Evolutionary conservation across 305 asterid genomes (phyloP).

Genomic region (Euphrasia arctica): DNA sequence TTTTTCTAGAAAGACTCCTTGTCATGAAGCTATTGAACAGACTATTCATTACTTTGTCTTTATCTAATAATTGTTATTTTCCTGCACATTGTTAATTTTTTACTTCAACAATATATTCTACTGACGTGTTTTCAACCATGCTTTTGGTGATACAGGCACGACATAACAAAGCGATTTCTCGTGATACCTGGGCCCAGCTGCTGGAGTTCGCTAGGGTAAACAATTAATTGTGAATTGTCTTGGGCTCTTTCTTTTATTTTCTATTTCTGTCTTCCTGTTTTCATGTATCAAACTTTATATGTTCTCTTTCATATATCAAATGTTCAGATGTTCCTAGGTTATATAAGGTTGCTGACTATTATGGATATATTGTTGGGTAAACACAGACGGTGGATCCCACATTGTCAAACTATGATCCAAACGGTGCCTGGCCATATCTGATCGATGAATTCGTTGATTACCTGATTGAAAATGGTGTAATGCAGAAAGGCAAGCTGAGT

Average conservation of each 20-base stretch:
- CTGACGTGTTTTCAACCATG: constrained; percentile 12
- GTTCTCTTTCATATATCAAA: constrained; percentile 11
- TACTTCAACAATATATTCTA: too few species aligned
- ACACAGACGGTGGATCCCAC: constrained; percentile 82
- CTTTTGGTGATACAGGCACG: constrained; percentile 62
- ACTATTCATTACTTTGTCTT: too few species aligned
- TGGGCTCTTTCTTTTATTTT: constrained; percentile 1
- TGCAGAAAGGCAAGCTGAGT: constrained; percentile 61
- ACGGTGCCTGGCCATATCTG: constrained; percentile 99
- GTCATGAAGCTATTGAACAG: too few species aligned
- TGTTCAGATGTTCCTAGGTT: not conserved
- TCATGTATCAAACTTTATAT: not conserved
- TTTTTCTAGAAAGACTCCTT: too few species aligned
- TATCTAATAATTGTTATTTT: too few species aligned
- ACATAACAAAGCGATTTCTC: constrained; percentile 96
- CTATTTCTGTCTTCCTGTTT: constrained; percentile 6
- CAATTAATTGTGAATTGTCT: constrained; percentile 12
- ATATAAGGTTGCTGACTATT: not conserved
- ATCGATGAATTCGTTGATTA: constrained; percentile 95
- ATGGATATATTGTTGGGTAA: not conserved
- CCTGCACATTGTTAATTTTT: too few species aligned
- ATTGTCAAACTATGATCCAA: constrained; percentile 84
- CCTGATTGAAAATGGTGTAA: constrained; percentile 62
- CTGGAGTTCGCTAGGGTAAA: constrained; percentile 95
- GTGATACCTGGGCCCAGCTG: constrained; percentile 98